These are phyloP conservation scores for Oryza glaberrima DNA, from an alignment of 176 grass and related monocot genomes.

Conservation along the genomic window DNA sequence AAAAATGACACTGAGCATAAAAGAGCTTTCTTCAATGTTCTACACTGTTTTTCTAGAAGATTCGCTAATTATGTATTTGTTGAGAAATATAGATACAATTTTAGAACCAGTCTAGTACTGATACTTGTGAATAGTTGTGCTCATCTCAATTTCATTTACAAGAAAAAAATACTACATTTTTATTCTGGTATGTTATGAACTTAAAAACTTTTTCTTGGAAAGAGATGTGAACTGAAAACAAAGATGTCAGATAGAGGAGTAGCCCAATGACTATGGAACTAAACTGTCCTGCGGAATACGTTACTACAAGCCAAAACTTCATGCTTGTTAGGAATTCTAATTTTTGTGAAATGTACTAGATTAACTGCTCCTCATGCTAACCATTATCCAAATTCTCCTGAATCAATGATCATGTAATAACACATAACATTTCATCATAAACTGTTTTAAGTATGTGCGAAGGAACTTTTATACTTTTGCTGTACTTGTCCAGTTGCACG, in stretches of 20 bases:
- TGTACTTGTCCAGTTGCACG: slow-evolving; percentile 27
- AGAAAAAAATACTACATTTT: not conserved
- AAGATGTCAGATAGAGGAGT: not conserved
- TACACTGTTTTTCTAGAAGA: not conserved
- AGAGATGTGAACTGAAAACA: slow-evolving; percentile 10
- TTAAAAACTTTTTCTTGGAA: no score
- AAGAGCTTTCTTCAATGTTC: not conserved
- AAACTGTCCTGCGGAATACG: not conserved
- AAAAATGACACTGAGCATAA: not conserved
- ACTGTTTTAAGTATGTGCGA: not conserved
- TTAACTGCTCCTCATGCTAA: no score
- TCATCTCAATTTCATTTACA: not conserved
- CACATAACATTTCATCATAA: not conserved
- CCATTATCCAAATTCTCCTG: not conserved
- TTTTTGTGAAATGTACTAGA: not conserved
- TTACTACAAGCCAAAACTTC: not conserved
- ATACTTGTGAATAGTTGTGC: not conserved
- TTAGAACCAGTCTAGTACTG: not conserved
- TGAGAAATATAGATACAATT: no score
- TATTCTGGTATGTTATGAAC: not conserved
- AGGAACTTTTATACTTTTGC: slow-evolving; percentile 1
- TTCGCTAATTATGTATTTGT: not conserved
- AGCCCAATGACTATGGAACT: slow-evolving; percentile 5
- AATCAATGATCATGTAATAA: not conserved
- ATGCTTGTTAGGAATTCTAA: not conserved